Conservation (phyloP, 345 rosid species). For the Dipteronia dyeriana region DNA sequence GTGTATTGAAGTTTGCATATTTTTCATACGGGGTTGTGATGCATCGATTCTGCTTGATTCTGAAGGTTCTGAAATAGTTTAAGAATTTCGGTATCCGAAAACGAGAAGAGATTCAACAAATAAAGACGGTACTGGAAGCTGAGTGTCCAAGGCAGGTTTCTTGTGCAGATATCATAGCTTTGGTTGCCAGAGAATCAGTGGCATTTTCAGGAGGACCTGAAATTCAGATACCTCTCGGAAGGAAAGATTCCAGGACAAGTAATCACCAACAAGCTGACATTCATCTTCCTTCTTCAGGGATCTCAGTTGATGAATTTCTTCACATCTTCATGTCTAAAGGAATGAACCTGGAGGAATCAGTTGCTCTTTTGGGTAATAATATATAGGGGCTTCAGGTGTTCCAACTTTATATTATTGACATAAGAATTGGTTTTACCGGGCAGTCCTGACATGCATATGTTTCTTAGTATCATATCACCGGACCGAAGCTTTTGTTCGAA, state of each 20-base stretch:
- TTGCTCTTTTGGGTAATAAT: constrained; percentile 33
- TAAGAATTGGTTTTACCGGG: too few relatives aligned
- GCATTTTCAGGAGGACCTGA: constrained; percentile 39
- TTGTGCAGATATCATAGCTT: constrained; percentile 43
- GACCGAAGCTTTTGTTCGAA: not conserved
- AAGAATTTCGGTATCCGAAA: constrained; percentile 38
- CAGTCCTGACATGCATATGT: too few relatives aligned
- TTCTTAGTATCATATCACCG: too few relatives aligned
- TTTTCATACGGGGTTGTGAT: constrained; percentile 38
- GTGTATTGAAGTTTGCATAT: too few relatives aligned
- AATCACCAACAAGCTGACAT: constrained; percentile 26
- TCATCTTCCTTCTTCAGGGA: constrained; percentile 28
- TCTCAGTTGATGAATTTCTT: constrained; percentile 32
- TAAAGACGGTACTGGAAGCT: constrained; percentile 24
- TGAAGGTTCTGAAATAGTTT: constrained; percentile 24
- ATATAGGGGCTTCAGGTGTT: not conserved
- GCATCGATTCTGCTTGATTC: constrained; percentile 36
- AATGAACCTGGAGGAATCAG: constrained; percentile 35
- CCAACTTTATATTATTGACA: too few relatives aligned
- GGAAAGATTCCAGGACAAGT: constrained; percentile 36
- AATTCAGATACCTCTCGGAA: constrained; percentile 37
- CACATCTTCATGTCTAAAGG: constrained; percentile 30
- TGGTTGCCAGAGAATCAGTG: constrained; percentile 40
- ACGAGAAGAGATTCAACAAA: constrained; percentile 22
- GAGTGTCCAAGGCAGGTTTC: constrained; percentile 37